Conservation (phyloP, 1,284 basidiomycete species). For the Caloboletus inedulis region DNA sequence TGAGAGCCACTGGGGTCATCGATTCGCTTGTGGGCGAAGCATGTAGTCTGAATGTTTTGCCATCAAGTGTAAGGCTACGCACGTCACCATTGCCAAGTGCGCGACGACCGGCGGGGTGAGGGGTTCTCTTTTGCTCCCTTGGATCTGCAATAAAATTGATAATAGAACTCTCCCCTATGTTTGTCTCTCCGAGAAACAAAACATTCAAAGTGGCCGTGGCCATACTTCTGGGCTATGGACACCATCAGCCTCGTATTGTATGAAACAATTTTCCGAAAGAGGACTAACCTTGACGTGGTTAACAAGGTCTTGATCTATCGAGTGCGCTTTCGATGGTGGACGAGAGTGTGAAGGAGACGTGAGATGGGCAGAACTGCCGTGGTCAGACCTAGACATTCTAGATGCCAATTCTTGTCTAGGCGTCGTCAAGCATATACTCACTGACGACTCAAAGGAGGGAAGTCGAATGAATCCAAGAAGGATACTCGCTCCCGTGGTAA, state of each 20-base stretch:
- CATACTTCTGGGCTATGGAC: constrained; percentile 9
- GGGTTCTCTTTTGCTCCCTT: not conserved
- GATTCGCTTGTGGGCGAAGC: constrained; percentile 5
- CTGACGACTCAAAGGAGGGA: constrained; percentile 1
- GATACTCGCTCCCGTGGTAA: not conserved
- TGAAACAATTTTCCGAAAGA: not conserved
- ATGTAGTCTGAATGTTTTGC: constrained; percentile 20
- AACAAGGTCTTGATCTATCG: constrained; percentile 3
- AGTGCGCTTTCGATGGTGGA: constrained; percentile 12
- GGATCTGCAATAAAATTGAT: constrained; percentile 17
- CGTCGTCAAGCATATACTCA: constrained; percentile 10
- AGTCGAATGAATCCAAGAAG: not conserved
- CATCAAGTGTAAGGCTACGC: constrained; percentile 13
- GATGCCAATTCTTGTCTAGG: not conserved
- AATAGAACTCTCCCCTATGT: constrained; percentile 18
- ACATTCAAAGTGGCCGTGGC: constrained; percentile 13
- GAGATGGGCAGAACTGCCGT: constrained; percentile 4
- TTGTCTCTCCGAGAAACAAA: constrained; percentile 26
- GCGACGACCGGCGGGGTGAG: not conserved
- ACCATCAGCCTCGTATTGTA: constrained; percentile 7
- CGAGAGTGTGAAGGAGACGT: constrained; percentile 12
- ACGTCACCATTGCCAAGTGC: not conserved
- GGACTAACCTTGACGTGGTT: constrained; percentile 12
- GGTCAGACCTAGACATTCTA: constrained; percentile 22
- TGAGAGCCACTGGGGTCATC: not conserved